These are phyloP conservation scores for Amphicarpaea edgeworthii DNA, from an alignment of 306 rosid species.

Conservation along the genomic window DNA sequence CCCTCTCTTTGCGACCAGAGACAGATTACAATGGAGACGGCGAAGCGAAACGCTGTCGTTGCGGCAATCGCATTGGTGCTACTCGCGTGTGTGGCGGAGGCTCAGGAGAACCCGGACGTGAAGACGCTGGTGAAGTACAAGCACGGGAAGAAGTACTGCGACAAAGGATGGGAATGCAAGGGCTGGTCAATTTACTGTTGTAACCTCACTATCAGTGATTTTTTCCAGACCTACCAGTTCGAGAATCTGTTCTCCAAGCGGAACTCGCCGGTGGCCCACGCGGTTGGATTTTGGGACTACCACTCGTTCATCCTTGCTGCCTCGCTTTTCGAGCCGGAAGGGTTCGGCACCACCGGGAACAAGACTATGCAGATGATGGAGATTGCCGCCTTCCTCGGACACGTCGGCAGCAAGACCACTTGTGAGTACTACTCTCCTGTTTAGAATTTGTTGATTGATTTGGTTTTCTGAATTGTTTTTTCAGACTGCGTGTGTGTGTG, in stretches of 20 bases:
- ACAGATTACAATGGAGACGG: background rate
- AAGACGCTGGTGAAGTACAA: slow-evolving; percentile 61
- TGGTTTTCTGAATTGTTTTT: background rate
- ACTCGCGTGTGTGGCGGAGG: slow-evolving; percentile 47
- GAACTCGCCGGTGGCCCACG: slow-evolving; percentile 80
- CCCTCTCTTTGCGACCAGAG: background rate
- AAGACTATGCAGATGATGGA: slow-evolving; percentile 83
- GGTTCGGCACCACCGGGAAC: slow-evolving; percentile 91
- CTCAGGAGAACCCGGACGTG: slow-evolving; percentile 46
- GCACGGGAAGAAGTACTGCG: slow-evolving; percentile 75
- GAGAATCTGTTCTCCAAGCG: slow-evolving; percentile 87
- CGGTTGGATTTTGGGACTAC: slow-evolving; percentile 92
- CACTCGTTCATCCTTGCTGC: slow-evolving; percentile 79
- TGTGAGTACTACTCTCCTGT: slow-evolving; percentile 55
- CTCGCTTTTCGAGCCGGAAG: slow-evolving; percentile 68
- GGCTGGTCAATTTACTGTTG: slow-evolving; percentile 79
- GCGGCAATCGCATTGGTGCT: background rate
- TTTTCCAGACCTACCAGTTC: slow-evolving; percentile 79
- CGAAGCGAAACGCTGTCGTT: slow-evolving; percentile 15
- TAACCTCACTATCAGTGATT: slow-evolving; percentile 75
- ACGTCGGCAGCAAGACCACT: slow-evolving; percentile 86
- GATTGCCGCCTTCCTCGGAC: slow-evolving; percentile 87
- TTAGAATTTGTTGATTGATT: background rate
- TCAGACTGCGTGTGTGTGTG: background rate
- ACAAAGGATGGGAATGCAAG: slow-evolving; percentile 84